Percentiles rank a stretch among this genome's conserved stretches.
These are phyloP conservation scores for Phylloporus arenicola DNA, from an alignment of 768 basidiomycete species.

Conservation along the genomic window DNA sequence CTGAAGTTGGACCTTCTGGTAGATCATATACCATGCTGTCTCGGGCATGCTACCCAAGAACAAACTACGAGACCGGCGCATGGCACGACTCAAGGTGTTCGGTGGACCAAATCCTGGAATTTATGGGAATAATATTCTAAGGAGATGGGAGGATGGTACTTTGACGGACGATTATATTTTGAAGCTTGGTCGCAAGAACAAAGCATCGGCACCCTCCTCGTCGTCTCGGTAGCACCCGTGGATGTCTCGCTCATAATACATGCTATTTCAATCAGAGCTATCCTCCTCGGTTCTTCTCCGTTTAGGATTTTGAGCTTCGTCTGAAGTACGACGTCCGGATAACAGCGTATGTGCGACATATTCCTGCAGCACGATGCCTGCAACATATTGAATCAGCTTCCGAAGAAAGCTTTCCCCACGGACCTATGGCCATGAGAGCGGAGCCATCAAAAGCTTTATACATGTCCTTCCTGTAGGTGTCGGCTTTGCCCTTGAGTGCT, in stretches of 20 bases:
- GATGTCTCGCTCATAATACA: slow-evolving; percentile 3
- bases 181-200: slow-evolving; percentile 23
- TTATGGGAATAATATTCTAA: slow-evolving; percentile 69
- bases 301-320: slow-evolving; percentile 4
- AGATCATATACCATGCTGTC: slow-evolving; percentile 96
- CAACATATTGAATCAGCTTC: not conserved
- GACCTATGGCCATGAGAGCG: slow-evolving; percentile 68
- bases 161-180: slow-evolving; percentile 39
- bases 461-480: slow-evolving; percentile 47
- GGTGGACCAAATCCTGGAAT: slow-evolving; percentile 73
- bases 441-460: slow-evolving; percentile 71
- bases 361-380: slow-evolving; percentile 69
- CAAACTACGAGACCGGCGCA: slow-evolving; percentile 81
- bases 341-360: slow-evolving; percentile 39
- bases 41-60: slow-evolving; percentile 99
- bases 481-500: slow-evolving; percentile 1
- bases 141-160: slow-evolving; percentile 81
- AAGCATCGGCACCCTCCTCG: not conserved
- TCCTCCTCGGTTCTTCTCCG: slow-evolving; percentile 1
- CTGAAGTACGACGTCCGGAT: not conserved
- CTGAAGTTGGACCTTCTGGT: not conserved
- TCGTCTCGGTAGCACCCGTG: slow-evolving; percentile 9
- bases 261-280: not conserved
- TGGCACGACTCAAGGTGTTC: slow-evolving; percentile 88
- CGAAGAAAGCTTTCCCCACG: slow-evolving; percentile 10